These are phyloP conservation scores for Solanum stenotomum DNA, from an alignment of 257 asterid species.

Conservation along the genomic window DNA sequence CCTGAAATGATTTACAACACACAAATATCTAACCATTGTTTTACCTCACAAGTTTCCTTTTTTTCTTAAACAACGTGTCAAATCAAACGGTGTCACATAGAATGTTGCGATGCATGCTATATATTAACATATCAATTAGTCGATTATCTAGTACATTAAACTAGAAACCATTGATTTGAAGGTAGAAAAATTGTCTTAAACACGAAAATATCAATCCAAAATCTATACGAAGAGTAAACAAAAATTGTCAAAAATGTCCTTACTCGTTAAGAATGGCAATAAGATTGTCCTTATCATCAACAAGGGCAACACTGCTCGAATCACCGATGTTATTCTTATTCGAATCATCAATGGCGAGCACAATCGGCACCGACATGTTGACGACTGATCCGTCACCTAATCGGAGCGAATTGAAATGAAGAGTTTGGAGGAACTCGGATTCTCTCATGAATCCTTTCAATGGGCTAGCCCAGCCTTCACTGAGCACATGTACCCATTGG, in stretches of 20 bases:
- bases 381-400: slow-evolving; percentile 59
- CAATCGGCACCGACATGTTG: slow-evolving; percentile 96
- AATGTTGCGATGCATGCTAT: neutral
- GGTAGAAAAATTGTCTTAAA: neutral
- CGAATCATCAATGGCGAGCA: slow-evolving; percentile 73
- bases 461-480: slow-evolving; percentile 99
- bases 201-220: neutral
- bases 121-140: neutral
- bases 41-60: neutral
- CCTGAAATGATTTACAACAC: neutral
- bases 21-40: neutral
- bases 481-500: slow-evolving; percentile 93
- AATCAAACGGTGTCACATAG: neutral
- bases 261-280: slow-evolving; percentile 73
- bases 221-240: neutral
- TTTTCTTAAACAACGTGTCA: neutral
- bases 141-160: neutral
- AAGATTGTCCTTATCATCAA: slow-evolving; percentile 31
- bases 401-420: slow-evolving; percentile 86
- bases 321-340: slow-evolving; percentile 53
- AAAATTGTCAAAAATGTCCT: slow-evolving; percentile 9
- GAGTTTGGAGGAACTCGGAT: slow-evolving; percentile 97
- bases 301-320: slow-evolving; percentile 58
- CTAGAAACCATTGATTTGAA: neutral
- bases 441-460: slow-evolving; percentile 91